Evolutionary conservation across 225 moss, liverwort and hornwort species (phyloP).

Genomic region (Sphagnum contortum): DNA sequence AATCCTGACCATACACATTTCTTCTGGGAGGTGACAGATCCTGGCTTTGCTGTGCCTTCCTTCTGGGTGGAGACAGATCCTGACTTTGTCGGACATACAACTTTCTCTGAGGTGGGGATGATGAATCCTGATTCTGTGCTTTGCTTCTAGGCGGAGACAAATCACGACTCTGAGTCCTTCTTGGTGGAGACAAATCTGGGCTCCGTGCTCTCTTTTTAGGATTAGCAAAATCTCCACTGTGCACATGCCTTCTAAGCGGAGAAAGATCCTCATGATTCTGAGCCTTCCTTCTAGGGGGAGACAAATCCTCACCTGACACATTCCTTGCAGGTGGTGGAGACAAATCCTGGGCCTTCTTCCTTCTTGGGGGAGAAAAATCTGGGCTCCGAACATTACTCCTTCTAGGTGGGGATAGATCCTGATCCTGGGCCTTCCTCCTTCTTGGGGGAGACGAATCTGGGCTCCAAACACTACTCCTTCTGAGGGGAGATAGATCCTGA

Average conservation of each 20-base stretch:
- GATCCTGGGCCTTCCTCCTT: no score
- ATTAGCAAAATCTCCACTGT: neutral
- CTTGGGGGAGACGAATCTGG: no score
- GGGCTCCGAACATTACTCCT: neutral
- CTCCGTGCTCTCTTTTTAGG: neutral
- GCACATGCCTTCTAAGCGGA: neutral
- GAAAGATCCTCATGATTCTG: slow-evolving; percentile 3
- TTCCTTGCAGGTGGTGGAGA: neutral
- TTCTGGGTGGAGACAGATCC: slow-evolving; percentile 9
- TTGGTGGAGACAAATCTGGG: slow-evolving; percentile 24
- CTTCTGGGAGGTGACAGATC: slow-evolving; percentile 1
- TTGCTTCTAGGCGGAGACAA: neutral
- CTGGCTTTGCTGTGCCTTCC: neutral
- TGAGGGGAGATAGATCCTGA: no score
- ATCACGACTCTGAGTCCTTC: slow-evolving; percentile 18
- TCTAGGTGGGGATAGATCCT: no score
- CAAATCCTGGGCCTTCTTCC: neutral
- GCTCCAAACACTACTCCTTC: no score
- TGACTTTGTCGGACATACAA: neutral
- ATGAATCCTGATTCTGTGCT: neutral
- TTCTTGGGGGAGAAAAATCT: slow-evolving; percentile 7
- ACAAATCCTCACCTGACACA: neutral
- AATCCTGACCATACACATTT: neutral
- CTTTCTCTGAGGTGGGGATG: no score
- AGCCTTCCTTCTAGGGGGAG: slow-evolving; percentile 8